phyloP scores from a whole-genome alignment of 2,329 filamentous ascomycete species.

The Xylaria multiplex region DNA sequence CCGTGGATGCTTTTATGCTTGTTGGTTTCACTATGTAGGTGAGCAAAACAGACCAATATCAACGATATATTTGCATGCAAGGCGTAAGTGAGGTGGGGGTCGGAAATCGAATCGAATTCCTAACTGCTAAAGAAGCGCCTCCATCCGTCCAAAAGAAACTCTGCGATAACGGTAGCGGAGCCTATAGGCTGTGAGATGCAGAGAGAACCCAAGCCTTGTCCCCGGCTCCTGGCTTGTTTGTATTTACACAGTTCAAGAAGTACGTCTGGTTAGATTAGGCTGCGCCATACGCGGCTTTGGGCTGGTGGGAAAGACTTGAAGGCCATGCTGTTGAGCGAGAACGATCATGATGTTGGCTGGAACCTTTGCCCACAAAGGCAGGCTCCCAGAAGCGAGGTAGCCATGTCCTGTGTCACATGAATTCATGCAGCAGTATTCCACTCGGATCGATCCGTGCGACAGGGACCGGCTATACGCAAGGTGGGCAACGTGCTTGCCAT shows the following conservation, averaged over 20 bases:
- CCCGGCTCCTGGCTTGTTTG: slow-evolving; percentile 9
- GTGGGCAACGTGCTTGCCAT: background rate
- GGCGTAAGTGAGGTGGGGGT: slow-evolving; percentile 1
- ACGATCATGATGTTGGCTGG: background rate
- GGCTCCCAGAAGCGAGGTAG: background rate
- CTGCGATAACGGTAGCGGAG: slow-evolving; percentile 22
- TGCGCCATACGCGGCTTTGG: background rate
- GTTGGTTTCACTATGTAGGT: slow-evolving; percentile 29
- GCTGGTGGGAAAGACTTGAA: background rate
- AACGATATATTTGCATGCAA: slow-evolving; percentile 18
- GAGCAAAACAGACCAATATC: slow-evolving; percentile 24
- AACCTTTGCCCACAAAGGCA: background rate
- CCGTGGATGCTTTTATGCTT: slow-evolving; percentile 23
- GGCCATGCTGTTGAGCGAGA: background rate
- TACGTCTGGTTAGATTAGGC: background rate
- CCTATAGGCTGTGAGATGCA: slow-evolving; percentile 22
- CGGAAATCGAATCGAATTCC: slow-evolving; percentile 12
- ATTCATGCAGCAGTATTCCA: slow-evolving; percentile 12
- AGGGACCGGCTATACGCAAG: background rate
- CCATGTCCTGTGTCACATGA: slow-evolving; percentile 12
- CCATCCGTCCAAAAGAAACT: slow-evolving; percentile 14
- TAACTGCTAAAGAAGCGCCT: no score
- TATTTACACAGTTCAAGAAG: background rate
- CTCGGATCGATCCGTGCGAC: slow-evolving; percentile 24
- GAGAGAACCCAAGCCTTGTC: slow-evolving; percentile 14